Conservation (phyloP, 768 basidiomycete species). For the Suillus sp. region DNA sequence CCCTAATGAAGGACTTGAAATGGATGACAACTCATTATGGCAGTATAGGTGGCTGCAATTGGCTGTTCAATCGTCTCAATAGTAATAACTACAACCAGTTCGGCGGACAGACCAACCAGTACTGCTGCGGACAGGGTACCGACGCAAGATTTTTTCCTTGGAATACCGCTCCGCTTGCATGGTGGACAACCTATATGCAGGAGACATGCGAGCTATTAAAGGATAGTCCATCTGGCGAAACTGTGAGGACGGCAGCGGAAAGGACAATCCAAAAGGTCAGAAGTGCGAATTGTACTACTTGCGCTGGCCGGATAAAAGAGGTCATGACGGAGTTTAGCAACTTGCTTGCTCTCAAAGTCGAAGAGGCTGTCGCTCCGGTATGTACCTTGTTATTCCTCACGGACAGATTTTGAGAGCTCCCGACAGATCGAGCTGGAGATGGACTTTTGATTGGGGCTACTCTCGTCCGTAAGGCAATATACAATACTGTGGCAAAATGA, state of each 20-base stretch:
- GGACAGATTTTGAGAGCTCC: neutral
- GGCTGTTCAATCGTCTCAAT: slow-evolving; percentile 13
- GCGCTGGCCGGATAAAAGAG: slow-evolving; percentile 14
- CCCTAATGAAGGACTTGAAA: neutral
- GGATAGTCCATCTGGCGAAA: slow-evolving; percentile 23
- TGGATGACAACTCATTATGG: slow-evolving; percentile 21
- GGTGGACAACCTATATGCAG: slow-evolving; percentile 31
- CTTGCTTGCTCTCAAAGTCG: slow-evolving; percentile 21
- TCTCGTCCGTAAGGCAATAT: neutral
- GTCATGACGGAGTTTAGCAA: slow-evolving; percentile 20
- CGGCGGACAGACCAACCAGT: too few relatives aligned
- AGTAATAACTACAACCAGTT: neutral
- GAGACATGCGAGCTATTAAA: slow-evolving; percentile 14
- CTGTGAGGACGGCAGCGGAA: slow-evolving; percentile 10
- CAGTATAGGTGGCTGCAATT: slow-evolving; percentile 9
- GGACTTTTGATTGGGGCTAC: slow-evolving; percentile 8
- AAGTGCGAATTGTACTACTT: neutral
- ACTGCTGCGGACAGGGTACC: neutral
- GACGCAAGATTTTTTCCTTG: neutral
- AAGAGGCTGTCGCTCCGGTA: slow-evolving; percentile 19
- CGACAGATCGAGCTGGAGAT: slow-evolving; percentile 19
- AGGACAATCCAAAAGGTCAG: slow-evolving; percentile 12
- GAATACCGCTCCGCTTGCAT: neutral
- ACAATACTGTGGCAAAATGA: neutral
- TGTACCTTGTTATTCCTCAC: neutral